Evolutionary conservation across 345 rosid species (phyloP).

Genomic region (Streptanthus diversifolius): DNA sequence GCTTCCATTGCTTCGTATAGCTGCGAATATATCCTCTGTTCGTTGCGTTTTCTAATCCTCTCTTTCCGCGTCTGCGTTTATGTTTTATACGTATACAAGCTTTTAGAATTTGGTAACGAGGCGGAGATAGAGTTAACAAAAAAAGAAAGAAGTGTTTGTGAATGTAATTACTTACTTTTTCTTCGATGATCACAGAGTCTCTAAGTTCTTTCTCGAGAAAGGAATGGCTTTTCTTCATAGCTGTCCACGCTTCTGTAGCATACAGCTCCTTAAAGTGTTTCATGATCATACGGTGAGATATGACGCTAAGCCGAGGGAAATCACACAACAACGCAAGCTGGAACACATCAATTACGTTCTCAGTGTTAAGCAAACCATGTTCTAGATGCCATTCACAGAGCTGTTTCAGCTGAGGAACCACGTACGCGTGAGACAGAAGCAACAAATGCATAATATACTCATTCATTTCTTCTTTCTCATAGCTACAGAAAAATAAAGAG

Average conservation of each 20-base stretch:
- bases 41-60: slow-evolving; percentile 48
- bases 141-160: neutral
- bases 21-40: slow-evolving; percentile 63
- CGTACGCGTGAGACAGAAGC: slow-evolving; percentile 74
- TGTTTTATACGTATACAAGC: neutral
- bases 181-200: slow-evolving; percentile 48
- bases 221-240: slow-evolving; percentile 80
- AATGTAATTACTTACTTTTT: slow-evolving; percentile 43
- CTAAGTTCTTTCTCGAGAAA: slow-evolving; percentile 66
- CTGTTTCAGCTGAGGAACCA: slow-evolving; percentile 61
- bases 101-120: neutral
- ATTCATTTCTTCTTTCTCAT: slow-evolving; percentile 62
- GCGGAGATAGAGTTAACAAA: neutral
- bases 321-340: slow-evolving; percentile 84
- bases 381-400: slow-evolving; percentile 61
- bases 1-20: slow-evolving; percentile 92
- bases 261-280: slow-evolving; percentile 49
- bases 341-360: slow-evolving; percentile 73
- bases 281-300: slow-evolving; percentile 67
- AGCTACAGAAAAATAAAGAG: slow-evolving; percentile 43
- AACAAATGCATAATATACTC: slow-evolving; percentile 57
- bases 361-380: slow-evolving; percentile 56
- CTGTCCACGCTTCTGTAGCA: slow-evolving; percentile 68
- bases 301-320: slow-evolving; percentile 62
- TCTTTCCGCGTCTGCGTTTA: slow-evolving; percentile 47